Conservation (phyloP, 495 filamentous ascomycete genomes). For the Lentithecium fluviatile region DNA sequence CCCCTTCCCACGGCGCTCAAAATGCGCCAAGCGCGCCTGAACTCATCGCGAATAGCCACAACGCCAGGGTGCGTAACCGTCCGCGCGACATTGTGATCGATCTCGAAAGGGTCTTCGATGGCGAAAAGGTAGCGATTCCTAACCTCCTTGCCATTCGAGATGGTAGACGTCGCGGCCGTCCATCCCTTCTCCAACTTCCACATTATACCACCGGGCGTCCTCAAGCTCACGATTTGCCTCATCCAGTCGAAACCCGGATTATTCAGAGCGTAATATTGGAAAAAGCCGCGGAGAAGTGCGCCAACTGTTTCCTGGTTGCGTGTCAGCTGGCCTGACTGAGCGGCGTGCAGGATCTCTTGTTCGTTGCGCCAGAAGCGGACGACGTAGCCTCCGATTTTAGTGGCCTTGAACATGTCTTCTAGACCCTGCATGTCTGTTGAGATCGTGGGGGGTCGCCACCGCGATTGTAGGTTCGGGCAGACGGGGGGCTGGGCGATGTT, state of each 20-base stretch:
- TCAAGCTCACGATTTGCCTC: constrained; percentile 66
- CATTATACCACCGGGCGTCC: constrained; percentile 65
- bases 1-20: constrained; percentile 47
- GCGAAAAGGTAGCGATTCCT: constrained; percentile 78
- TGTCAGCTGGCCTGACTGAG: constrained; percentile 53
- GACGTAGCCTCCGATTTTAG: constrained; percentile 54
- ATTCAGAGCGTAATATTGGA: constrained; percentile 69
- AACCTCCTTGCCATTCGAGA: constrained; percentile 56
- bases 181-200: constrained; percentile 73
- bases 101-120: constrained; percentile 86
- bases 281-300: constrained; percentile 69
- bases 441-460: constrained; percentile 32
- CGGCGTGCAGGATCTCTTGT: constrained; percentile 55
- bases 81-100: constrained; percentile 75
- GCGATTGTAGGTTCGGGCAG: constrained; percentile 71
- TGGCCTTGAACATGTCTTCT: constrained; percentile 37
- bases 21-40: constrained; percentile 68
- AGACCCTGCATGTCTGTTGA: constrained; percentile 37
- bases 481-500: constrained; percentile 75
- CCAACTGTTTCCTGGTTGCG: constrained; percentile 63
- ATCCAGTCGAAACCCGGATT: constrained; percentile 59
- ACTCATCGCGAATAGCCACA: constrained; percentile 73
- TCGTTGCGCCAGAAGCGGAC: constrained; percentile 71
- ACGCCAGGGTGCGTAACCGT: constrained; percentile 77
- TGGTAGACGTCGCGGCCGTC: constrained; percentile 64